Evolutionary conservation across 2,329 filamentous ascomycete species (phyloP).

Genomic region (Cytospora paraplurivora): DNA sequence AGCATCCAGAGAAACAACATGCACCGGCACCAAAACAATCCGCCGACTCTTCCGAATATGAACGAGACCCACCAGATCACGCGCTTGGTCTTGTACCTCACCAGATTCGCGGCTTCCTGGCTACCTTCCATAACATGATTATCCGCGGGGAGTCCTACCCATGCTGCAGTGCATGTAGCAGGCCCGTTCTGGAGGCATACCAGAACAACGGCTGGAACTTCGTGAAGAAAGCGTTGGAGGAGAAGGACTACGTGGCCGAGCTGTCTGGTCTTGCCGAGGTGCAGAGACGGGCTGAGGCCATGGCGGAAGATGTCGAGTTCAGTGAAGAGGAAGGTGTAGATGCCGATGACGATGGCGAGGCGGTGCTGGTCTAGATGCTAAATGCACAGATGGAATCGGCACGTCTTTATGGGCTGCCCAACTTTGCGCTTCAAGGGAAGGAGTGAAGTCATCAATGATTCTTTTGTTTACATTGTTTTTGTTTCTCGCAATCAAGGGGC

Average conservation of each 20-base stretch:
- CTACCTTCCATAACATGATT: conserved; percentile 72
- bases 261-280: conserved; percentile 74
- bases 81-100: conserved; percentile 74
- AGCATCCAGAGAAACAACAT: conserved; percentile 74
- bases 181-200: conserved; percentile 69
- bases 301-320: conserved; percentile 60
- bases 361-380: conserved; percentile 46
- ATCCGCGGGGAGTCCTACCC: conserved; percentile 77
- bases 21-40: conserved; percentile 56
- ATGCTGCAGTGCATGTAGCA: conserved; percentile 79
- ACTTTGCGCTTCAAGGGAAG: background rate
- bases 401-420: background rate
- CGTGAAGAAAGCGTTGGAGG: conserved; percentile 71
- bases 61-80: conserved; percentile 59
- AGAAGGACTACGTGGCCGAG: conserved; percentile 78
- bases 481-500: background rate
- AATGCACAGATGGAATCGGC: background rate
- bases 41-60: conserved; percentile 45
- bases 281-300: conserved; percentile 59
- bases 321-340: conserved; percentile 58
- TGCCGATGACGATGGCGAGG: conserved; percentile 54
- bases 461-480: background rate
- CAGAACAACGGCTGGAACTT: conserved; percentile 72
- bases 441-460: background rate
- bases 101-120: conserved; percentile 76